Evolutionary conservation across 2,329 filamentous ascomycete genomes (phyloP), one percentile per base, ranked within the genome.

Genomic region (Aspergillus quadricinctus): DNA sequence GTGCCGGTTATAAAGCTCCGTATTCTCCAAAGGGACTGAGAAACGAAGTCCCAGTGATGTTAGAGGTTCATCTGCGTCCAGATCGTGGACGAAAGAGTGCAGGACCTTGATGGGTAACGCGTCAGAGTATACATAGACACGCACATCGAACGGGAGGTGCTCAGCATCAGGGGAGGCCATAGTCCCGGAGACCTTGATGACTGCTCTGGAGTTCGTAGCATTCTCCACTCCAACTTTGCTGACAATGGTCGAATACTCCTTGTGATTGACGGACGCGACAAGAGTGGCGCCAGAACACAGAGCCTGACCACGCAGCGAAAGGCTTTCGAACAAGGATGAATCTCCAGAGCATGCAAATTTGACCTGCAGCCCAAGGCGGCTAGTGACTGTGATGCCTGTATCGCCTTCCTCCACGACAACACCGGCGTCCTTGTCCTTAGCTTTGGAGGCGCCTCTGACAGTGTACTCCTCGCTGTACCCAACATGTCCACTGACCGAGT

Each of bases 1-100:
- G 55, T 87, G 84, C 2, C 83, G 81, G 66, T 87, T 78, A 64
- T 85, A 84, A 6, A 81, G 64, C 57, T 83, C 75, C 40, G 83
- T 79, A 0, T 70, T 76, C 2, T 71, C 70, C 0, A 87, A 72
- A 0, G 84, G 83, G 0, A 87, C 78, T 9, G 49, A 4, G 29
- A 63, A 60, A 4, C 46, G 55, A 25, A 63, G 50, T 1, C 61
- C 61, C 6, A 86, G 72, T 8, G 31, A 37, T 1, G 31, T n/a
- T 17, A 37, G 31, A 37, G 31, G 31, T 17, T 37, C 31, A 37
- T 37, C 31, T 17, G 31, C 31, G 14, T 37, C 31, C 1, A 37
- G 31, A n/a, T 37, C 31, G 14, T 37, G 31, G 31, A 37, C 31
- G 31, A 35, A 35, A 35, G 31, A 35, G 6, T 35, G 31, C 31